Percentiles rank a stretch among this genome's conserved stretches.
These are phyloP conservation scores for Verbascum thapsus DNA, from an alignment of 257 asterid species.

Conservation along the genomic window DNA sequence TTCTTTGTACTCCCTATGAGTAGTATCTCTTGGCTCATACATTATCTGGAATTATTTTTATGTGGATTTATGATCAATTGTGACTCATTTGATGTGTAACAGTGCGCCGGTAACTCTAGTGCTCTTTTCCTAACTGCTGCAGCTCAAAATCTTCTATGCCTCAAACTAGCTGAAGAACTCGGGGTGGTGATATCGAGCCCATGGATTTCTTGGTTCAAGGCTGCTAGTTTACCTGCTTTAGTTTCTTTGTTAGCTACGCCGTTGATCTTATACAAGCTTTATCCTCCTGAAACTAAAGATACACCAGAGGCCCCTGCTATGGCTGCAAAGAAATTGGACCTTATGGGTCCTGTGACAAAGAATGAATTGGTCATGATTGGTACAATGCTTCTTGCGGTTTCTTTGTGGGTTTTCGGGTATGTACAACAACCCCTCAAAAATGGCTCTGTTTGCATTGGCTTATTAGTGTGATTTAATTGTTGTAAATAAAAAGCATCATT, in stretches of 20 bases:
- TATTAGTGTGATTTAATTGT: not conserved
- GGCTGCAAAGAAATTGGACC: constrained; percentile 63
- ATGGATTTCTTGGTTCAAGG: constrained; percentile 82
- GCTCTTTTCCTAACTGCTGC: constrained; percentile 96
- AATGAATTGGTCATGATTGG: constrained; percentile 70
- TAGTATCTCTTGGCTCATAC: constrained; percentile 5
- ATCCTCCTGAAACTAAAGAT: constrained; percentile 81
- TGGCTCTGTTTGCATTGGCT: not conserved
- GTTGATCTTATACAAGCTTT: constrained; percentile 59
- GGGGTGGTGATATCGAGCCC: constrained; percentile 69
- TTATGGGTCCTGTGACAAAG: constrained; percentile 68
- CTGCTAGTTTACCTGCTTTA: constrained; percentile 76
- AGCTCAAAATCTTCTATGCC: constrained; percentile 85
- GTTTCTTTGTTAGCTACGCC: constrained; percentile 70
- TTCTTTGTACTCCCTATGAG: not conserved
- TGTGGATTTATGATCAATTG: constrained; percentile 10
- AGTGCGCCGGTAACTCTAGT: constrained; percentile 91
- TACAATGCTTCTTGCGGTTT: constrained; percentile 80
- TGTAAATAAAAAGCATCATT: not conserved
- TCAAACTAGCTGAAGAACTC: constrained; percentile 78
- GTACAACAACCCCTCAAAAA: constrained; percentile 18
- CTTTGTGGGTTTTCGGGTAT: constrained; percentile 81
- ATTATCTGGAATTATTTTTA: constrained; percentile 1
- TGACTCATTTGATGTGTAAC: constrained; percentile 45
- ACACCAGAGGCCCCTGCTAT: constrained; percentile 85